phyloP scores from a whole-genome alignment of 2,329 filamentous ascomycete species.

The Septoria linicola region DNA sequence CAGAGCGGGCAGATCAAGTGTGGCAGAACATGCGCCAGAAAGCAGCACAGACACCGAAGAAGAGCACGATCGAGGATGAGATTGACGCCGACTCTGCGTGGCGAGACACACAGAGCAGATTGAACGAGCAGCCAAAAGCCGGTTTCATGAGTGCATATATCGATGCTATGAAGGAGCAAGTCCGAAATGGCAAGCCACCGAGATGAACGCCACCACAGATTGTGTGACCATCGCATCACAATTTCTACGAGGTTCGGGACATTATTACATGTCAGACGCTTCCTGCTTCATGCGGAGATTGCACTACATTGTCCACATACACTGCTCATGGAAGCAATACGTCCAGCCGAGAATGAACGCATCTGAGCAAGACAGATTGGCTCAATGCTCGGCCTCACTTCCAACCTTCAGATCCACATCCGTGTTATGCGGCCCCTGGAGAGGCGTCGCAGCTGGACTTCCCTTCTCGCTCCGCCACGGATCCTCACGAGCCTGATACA shows the following conservation, averaged over 20 bases:
- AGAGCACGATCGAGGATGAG: slow-evolving; percentile 10
- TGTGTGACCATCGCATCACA: too few species aligned
- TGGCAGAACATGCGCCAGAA: slow-evolving; percentile 18
- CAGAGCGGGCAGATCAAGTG: slow-evolving; percentile 15
- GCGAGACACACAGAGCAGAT: slow-evolving; percentile 25
- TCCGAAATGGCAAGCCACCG: slow-evolving; percentile 27
- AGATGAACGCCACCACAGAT: slow-evolving; percentile 12
- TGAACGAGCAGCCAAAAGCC: slow-evolving; percentile 19
- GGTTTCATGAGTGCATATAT: slow-evolving; percentile 36
- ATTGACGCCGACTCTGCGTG: slow-evolving; percentile 32
- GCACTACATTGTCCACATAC: too few species aligned
- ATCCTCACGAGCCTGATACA: background rate
- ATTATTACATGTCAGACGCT: too few species aligned
- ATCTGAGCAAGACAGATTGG: too few species aligned
- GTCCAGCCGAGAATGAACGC: too few species aligned
- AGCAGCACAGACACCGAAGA: slow-evolving; percentile 12
- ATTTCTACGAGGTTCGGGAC: too few species aligned
- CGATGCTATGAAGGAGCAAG: slow-evolving; percentile 33
- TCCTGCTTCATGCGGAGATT: too few species aligned
- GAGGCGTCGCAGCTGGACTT: too few species aligned
- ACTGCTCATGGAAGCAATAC: too few species aligned
- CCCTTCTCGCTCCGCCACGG: background rate
- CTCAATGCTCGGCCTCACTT: too few species aligned
- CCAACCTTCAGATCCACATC: too few species aligned
- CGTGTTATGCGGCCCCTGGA: slow-evolving; percentile 3